These are phyloP conservation scores for Cyclocybe cylindracea DNA, from an alignment of 768 basidiomycete species.

Conservation along the genomic window DNA sequence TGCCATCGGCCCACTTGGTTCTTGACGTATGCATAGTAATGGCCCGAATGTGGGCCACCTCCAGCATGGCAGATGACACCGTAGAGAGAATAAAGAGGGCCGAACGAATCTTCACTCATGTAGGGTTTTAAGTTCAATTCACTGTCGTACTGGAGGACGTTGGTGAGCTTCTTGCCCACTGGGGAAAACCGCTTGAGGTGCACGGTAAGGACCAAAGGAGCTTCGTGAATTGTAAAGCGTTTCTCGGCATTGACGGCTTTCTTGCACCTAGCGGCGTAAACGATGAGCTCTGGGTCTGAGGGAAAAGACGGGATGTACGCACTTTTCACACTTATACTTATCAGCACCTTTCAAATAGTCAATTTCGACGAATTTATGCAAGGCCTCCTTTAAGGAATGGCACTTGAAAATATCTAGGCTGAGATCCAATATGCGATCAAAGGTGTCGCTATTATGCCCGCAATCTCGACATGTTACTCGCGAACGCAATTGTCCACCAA, in stretches of 20 bases:
- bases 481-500: constrained; percentile 90
- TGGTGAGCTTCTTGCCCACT: constrained; percentile 82
- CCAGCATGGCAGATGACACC: constrained; percentile 95
- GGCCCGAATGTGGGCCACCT: constrained; percentile 90
- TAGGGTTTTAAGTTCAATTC: constrained; percentile 67
- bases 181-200: constrained; percentile 96
- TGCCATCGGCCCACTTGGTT: constrained; percentile 73
- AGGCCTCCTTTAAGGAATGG: constrained; percentile 64
- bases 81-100: constrained; percentile 83
- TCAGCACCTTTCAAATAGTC: constrained; percentile 88
- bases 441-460: constrained; percentile 89
- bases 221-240: constrained; percentile 83
- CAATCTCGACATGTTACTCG: constrained; percentile 87
- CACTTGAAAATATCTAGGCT: constrained; percentile 83
- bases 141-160: constrained; percentile 78
- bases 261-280: constrained; percentile 69
- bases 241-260: constrained; percentile 89
- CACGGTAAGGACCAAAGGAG: constrained; percentile 85
- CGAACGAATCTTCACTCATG: constrained; percentile 82
- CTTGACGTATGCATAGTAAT: constrained; percentile 89
- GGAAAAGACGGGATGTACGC: constrained; percentile 24
- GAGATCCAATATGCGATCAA: constrained; percentile 92
- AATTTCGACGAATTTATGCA: constrained; percentile 77
- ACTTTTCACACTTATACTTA: constrained; percentile 99
- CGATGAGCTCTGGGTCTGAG: neutral